phyloP scores from a whole-genome alignment of 768 basidiomycete genomes.

The Mycena latifolia region DNA sequence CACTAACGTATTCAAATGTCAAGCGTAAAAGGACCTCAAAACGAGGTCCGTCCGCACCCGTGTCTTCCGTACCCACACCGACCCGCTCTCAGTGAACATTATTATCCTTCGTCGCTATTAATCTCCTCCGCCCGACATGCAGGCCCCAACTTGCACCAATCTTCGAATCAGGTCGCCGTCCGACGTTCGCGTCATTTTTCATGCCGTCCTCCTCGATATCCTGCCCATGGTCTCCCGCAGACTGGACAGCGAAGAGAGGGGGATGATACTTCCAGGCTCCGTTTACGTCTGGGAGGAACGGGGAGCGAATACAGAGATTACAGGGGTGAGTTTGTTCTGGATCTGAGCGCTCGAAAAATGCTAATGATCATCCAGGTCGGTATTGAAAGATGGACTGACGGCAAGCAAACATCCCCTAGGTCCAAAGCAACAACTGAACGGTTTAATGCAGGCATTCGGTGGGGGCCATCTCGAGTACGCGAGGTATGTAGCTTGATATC shows the following conservation, averaged over 20 bases:
- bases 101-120: not conserved
- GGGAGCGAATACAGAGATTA: constrained; percentile 76
- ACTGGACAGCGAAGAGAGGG: constrained; percentile 81
- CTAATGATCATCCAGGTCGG: constrained; percentile 65
- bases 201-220: constrained; percentile 74
- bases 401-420: constrained; percentile 44
- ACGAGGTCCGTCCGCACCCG: constrained; percentile 23
- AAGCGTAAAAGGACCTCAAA: constrained; percentile 27
- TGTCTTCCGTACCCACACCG: constrained; percentile 30
- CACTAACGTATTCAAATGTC: constrained; percentile 32
- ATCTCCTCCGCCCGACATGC: constrained; percentile 48
- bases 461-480: constrained; percentile 86
- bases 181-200: constrained; percentile 75
- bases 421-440: not conserved
- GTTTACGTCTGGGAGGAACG: constrained; percentile 92
- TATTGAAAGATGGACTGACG: constrained; percentile 88
- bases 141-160: constrained; percentile 64
- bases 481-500: constrained; percentile 62
- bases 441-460: constrained; percentile 66
- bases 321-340: constrained; percentile 65
- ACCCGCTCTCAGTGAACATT: not conserved
- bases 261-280: constrained; percentile 77
- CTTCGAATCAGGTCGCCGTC: constrained; percentile 64
- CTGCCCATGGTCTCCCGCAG: constrained; percentile 85
- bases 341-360: not conserved